These are phyloP conservation scores for Scytalidium sp. DNA, from an alignment of 2,329 filamentous ascomycete species.

Conservation along the genomic window DNA sequence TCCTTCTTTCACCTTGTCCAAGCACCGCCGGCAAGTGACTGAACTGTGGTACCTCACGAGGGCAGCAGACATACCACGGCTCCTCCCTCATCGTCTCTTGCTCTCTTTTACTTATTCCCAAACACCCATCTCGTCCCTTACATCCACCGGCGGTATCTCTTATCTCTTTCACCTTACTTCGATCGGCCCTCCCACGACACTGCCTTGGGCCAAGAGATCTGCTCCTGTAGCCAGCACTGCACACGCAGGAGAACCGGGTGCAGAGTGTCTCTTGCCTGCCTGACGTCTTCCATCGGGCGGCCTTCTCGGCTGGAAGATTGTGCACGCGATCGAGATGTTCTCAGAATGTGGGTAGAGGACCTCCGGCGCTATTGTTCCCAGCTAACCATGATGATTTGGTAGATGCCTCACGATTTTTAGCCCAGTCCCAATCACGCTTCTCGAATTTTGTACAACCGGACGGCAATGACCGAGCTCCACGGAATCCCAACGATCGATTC, in stretches of 20 bases:
- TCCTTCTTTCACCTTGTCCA: background rate
- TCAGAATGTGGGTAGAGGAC: slow-evolving; percentile 27
- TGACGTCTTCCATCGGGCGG: background rate
- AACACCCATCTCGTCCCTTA: background rate
- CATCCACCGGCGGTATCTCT: background rate
- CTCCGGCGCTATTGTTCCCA: slow-evolving; percentile 2
- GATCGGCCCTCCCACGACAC: background rate
- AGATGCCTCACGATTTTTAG: slow-evolving; percentile 97
- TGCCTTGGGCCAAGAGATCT: background rate
- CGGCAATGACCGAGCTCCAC: slow-evolving; percentile 33
- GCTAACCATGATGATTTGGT: slow-evolving; percentile 17
- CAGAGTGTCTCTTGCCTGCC: background rate
- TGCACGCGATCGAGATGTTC: slow-evolving; percentile 24
- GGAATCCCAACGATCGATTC: slow-evolving; percentile 31
- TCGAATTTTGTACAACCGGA: slow-evolving; percentile 67
- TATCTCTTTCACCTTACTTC: background rate
- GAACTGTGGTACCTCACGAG: background rate
- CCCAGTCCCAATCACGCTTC: slow-evolving; percentile 91
- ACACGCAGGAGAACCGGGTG: background rate
- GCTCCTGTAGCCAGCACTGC: background rate
- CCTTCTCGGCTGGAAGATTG: background rate
- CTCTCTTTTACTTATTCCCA: background rate
- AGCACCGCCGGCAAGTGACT: background rate
- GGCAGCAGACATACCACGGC: background rate
- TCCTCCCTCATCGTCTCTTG: background rate